Percentiles rank a stretch among this genome's conserved stretches.
phyloP scores from a whole-genome alignment of 768 basidiomycete species.

The Termitomyces sp. region DNA sequence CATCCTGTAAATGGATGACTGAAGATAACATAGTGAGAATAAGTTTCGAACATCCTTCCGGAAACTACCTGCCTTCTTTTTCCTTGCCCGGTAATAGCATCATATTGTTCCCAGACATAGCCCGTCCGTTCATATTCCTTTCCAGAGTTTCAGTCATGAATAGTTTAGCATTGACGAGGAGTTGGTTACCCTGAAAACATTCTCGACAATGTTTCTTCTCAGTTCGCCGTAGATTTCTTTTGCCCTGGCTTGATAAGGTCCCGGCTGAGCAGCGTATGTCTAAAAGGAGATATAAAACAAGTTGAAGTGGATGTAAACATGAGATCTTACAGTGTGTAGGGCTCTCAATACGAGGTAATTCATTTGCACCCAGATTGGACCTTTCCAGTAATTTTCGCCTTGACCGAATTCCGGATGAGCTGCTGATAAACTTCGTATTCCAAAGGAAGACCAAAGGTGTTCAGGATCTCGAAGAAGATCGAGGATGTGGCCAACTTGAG shows the following conservation, averaged over 20 bases:
- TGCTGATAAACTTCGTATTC: conserved; percentile 83
- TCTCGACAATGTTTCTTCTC: conserved; percentile 77
- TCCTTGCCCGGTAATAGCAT: conserved; percentile 78
- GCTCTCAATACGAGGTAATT: conserved; percentile 85
- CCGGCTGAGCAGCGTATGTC: conserved; percentile 73
- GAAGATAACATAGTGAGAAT: conserved; percentile 2
- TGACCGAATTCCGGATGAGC: conserved; percentile 85
- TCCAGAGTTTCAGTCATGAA: background rate
- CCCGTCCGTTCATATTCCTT: conserved; percentile 92
- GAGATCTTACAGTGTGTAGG: conserved; percentile 57
- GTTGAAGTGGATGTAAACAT: background rate
- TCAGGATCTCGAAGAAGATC: conserved; percentile 74
- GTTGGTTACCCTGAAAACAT: conserved; percentile 52
- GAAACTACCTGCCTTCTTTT: conserved; percentile 60
- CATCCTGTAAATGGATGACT: conserved; percentile 98
- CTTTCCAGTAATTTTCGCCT: conserved; percentile 97
- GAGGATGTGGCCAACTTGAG: conserved; percentile 75
- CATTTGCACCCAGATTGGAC: conserved; percentile 97
- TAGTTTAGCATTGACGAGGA: background rate
- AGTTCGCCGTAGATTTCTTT: conserved; percentile 75
- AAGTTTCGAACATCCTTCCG: background rate
- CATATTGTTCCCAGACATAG: conserved; percentile 98
- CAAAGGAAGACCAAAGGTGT: conserved; percentile 89
- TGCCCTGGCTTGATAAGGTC: conserved; percentile 77
- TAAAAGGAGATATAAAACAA: conserved; percentile 20